Evolutionary conservation across 2,329 filamentous ascomycete species (phyloP), one percentile per base, ranked within the genome.

Genomic region (Stagonosporopsis chrysanthemi): DNA sequence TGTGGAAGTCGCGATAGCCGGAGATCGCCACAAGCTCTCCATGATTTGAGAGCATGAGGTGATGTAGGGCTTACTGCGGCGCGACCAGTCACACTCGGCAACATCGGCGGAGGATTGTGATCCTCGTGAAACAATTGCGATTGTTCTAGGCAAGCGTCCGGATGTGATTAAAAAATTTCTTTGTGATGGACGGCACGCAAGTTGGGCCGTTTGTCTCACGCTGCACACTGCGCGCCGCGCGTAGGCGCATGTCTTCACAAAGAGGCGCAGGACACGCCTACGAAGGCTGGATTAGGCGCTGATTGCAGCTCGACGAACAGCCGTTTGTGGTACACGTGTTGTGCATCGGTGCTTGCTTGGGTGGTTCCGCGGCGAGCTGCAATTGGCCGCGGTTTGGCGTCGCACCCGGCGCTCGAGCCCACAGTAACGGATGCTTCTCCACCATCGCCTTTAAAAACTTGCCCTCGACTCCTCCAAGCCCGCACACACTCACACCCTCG

Each of bases 401-500:
- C 22, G 42, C 42, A 17, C 42, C 28, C 14, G 39, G 43, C 44
- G 44, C 49, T 45, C 24, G 48, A 38, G 42, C 55, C 29, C 49
- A 53, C 53, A 26, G 31, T 33, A 33, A 33, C 31, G 31, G 49
- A 46, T 50, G 28, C 39, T 52, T 54, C 49, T 61, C 60, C 52
- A 61, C 63, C 60, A 19, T 49, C 29, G 31, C 48, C 49, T 53
- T 51, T 50, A 56, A 60, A 56, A 56, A 40, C 49, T 54, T 51
- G 47, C 42, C 53, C 26, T 44, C 44, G 40, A 52, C 48, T 42
- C 48, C 33, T 53, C 56, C 43, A 51, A 47, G 38, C 57, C 53
- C 56, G 51, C 66, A 63, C 64, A 61, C 66, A 58, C 64, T 58
- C 49, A 49, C 54, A 52, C 52, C 60, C 56, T 62, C 57, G 45